Base-by-base conservation (phyloP, 257 asterid genomes). In the Fraxinus cuspidata region DNA sequence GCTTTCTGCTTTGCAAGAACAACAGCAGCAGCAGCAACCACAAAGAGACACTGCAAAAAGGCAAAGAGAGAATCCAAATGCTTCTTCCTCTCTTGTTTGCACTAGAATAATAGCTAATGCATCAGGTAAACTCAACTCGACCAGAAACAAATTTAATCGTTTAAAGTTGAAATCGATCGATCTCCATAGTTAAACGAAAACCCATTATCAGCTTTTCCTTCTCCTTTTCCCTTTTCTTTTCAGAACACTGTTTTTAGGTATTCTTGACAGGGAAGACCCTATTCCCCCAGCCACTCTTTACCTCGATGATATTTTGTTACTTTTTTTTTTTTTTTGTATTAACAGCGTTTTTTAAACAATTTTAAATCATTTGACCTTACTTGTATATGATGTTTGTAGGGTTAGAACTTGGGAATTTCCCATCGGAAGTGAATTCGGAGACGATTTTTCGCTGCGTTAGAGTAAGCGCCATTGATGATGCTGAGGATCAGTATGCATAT, bases 381-480 rank as follows among this genome's bases (percentile, higher is more conserved):
- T 42, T 68, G 7, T 51, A 70, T 37, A 32, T 31, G 49, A 23
- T 60, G 16, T 78, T 13, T 64, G 11, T 85, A 93, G 99, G 96
- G 89, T 86, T 95, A 87, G 97, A 93, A 81, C 74, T 93, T 28
- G 96, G 93, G 53, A 86, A 87, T 73, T 91, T 95, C 82, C 99
- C 99, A 2, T 66, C 93, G 5, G 97, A 95, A 78, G 88, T 95
- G 81, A 93, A 81, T 69, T 89, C 96, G 0, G 82, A 85, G 81
- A 97, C 97, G 0, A 91, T 88, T 6, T 93, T 95, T 84, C 96
- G 97, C 34, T 91, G 98, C 84, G 97, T 93, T 0, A 83, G 92
- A 71, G 97, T 95, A 83, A 93, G 96, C 85, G 85, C 98, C 63
- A 70, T 88, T 0, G 96, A 93, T 27, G 94, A 91, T 2, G 86